Conservation (phyloP, 345 rosid genomes). For the Hypericum androsaemum region DNA sequence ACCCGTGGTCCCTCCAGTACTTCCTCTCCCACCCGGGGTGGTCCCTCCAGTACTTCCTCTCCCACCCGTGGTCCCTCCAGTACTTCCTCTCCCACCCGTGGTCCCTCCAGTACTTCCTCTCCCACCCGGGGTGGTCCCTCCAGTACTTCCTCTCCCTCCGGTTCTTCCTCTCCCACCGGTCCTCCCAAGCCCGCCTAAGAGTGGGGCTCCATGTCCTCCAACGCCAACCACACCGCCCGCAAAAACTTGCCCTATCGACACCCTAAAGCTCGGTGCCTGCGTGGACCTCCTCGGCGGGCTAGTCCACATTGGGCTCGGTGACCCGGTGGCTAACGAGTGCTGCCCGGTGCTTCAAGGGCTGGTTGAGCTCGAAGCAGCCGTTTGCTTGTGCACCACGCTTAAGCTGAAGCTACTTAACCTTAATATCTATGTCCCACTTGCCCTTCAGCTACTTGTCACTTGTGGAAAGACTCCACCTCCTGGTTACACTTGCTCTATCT, state of each 20-base stretch:
- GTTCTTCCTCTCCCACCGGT: conserved; percentile 14
- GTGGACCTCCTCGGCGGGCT: conserved; percentile 84
- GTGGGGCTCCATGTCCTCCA: conserved; percentile 28
- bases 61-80: conserved; percentile 23
- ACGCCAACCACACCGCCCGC: conserved; percentile 28
- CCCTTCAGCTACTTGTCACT: conserved; percentile 83
- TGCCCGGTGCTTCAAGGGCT: conserved; percentile 78
- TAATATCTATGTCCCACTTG: conserved; percentile 67
- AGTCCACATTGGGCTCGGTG: conserved; percentile 68
- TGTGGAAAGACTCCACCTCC: conserved; percentile 98
- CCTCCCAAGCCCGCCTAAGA: conserved; percentile 8
- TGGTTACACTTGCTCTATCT: conserved; percentile 85
- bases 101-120: conserved; percentile 3
- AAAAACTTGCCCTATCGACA: conserved; percentile 57
- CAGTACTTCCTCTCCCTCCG: conserved; percentile 8
- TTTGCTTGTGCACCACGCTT: conserved; percentile 85
- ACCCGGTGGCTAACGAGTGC: conserved; percentile 67
- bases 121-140: conserved; percentile 27
- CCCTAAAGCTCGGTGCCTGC: conserved; percentile 79
- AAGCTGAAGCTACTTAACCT: conserved; percentile 82
- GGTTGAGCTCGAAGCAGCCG: conserved; percentile 76
- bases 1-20: conserved; percentile 9
- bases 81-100: conserved; percentile 13
- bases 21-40: conserved; percentile 16
- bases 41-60: conserved; percentile 14